Evolutionary conservation across 179 eudicot genomes (phyloP).

Genomic region (Silene vulgaris): DNA sequence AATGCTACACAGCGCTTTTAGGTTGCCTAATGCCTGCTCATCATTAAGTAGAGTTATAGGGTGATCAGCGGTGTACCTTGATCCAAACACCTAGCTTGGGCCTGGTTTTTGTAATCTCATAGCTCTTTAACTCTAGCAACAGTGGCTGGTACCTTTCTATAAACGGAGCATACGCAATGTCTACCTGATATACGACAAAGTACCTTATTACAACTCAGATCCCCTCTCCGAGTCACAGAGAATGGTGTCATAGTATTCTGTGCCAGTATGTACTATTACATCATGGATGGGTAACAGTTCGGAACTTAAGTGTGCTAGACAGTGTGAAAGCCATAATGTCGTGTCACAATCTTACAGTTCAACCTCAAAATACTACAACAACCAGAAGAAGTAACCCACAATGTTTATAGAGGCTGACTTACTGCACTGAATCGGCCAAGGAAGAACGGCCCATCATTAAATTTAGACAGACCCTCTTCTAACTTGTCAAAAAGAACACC

Average conservation of each 20-base stretch:
- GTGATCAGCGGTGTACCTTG: constrained; percentile 1
- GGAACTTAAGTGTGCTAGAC: too few relatives aligned
- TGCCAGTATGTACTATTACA: too few relatives aligned
- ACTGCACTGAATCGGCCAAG: constrained; percentile 27
- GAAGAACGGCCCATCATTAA: constrained; percentile 32
- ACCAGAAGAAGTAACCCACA: too few relatives aligned
- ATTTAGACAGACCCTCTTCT: constrained; percentile 30
- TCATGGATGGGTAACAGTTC: neutral
- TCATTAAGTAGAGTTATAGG: too few relatives aligned
- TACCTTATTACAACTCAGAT: neutral
- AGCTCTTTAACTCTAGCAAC: constrained; percentile 17
- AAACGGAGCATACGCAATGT: constrained; percentile 21
- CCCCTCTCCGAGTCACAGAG: too few relatives aligned
- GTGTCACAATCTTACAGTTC: too few relatives aligned
- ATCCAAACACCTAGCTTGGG: constrained; percentile 24
- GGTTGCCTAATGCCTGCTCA: too few relatives aligned
- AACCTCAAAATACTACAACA: too few relatives aligned
- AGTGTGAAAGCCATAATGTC: too few relatives aligned
- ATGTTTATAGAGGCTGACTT: constrained; percentile 2
- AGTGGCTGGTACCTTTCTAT: constrained; percentile 22
- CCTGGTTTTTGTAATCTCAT: constrained; percentile 20
- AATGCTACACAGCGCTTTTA: too few relatives aligned
- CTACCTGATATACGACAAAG: constrained; percentile 14
- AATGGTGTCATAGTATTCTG: too few relatives aligned
- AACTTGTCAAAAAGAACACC: constrained; percentile 29